phyloP scores from a whole-genome alignment of 345 rosid genomes.

The Eucalyptus tenuipes region DNA sequence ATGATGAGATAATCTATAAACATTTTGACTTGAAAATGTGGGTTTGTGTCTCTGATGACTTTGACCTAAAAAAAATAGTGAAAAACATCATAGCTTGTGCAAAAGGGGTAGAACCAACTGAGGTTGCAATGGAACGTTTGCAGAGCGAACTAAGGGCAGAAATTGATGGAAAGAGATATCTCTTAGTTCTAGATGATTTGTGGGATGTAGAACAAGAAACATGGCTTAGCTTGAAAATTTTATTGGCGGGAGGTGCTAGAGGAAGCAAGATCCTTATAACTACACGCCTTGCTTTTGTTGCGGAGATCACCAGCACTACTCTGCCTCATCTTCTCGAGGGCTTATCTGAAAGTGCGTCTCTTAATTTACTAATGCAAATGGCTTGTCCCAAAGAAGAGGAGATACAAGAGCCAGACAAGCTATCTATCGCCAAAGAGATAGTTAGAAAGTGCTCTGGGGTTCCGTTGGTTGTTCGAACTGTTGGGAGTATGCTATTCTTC shows the following conservation, averaged over 20 bases:
- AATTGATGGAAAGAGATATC: not conserved
- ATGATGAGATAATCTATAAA: not conserved
- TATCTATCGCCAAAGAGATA: not conserved
- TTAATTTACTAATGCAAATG: not conserved
- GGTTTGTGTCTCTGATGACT: not conserved
- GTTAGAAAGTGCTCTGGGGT: not conserved
- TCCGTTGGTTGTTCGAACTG: not conserved
- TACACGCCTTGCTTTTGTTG: not conserved
- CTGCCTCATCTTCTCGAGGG: not conserved
- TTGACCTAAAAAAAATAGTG: not conserved
- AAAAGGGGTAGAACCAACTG: fast-evolving
- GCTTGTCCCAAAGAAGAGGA: not conserved
- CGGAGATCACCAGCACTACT: not conserved
- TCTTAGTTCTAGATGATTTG: not conserved
- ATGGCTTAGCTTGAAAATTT: not conserved
- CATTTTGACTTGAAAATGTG: not conserved
- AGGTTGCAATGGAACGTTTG: not conserved
- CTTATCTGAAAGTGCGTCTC: not conserved
- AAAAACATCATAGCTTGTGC: not conserved
- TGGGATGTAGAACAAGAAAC: not conserved
- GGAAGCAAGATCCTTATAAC: not conserved
- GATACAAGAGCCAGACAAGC: not conserved
- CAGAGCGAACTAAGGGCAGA: not conserved
- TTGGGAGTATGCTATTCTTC: not conserved
- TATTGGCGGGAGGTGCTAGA: not conserved